A percentile compares a stretch with the other conserved stretches of the same genome.
phyloP scores from a whole-genome alignment of 192 early-diverging fungal genomes.

The Backusella liffmaniae region DNA sequence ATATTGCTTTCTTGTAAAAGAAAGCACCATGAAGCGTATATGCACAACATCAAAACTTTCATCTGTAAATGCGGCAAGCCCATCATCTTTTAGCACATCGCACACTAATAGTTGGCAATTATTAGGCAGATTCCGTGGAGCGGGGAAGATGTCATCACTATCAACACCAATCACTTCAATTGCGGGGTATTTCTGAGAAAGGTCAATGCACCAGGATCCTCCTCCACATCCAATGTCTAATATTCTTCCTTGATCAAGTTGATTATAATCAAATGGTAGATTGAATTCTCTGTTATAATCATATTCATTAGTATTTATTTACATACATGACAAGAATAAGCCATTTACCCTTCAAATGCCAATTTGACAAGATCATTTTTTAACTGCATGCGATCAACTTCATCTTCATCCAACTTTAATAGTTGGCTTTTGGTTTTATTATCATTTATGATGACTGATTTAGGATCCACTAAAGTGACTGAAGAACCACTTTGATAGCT shows the following conservation, averaged over 20 bases:
- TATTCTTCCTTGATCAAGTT: conserved; percentile 11
- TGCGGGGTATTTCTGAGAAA: conserved; percentile 25
- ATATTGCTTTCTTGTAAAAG: conserved; percentile 34
- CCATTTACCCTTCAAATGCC: conserved; percentile 33
- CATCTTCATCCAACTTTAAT: conserved; percentile 21
- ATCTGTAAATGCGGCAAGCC: conserved; percentile 19
- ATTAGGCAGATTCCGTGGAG: conserved; percentile 18
- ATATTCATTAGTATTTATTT: not conserved
- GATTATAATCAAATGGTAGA: conserved; percentile 18
- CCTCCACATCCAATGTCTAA: conserved; percentile 37
- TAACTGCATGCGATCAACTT: conserved; percentile 33
- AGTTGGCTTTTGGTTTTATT: not conserved
- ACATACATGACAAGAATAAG: not conserved
- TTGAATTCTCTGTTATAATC: conserved; percentile 23
- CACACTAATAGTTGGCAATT: conserved; percentile 29
- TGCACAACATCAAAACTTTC: conserved; percentile 37
- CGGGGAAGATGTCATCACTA: conserved; percentile 25
- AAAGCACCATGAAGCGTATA: conserved; percentile 30
- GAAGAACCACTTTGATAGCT: not conserved
- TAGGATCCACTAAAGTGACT: not conserved
- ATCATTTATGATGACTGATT: not conserved
- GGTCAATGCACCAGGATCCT: conserved; percentile 37
- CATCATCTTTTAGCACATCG: conserved; percentile 24
- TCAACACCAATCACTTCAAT: conserved; percentile 35
- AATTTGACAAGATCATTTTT: conserved; percentile 39